Base-by-base conservation (phyloP, 805 yeast species). In the Ogataea populi-albae region DNA sequence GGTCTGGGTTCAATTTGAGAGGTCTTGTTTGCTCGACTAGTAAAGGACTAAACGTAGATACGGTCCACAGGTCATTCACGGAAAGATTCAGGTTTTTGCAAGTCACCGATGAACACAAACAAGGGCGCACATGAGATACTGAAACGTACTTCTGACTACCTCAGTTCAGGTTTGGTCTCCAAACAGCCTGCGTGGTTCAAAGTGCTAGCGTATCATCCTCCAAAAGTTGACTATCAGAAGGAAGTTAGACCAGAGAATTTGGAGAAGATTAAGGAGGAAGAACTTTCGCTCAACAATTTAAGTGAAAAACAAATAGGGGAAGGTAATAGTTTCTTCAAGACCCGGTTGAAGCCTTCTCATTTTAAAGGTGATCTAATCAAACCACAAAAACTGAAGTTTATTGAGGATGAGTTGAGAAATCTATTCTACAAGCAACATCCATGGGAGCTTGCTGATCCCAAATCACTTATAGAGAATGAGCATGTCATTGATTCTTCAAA, bases 381-480 rank as follows among this genome's bases (percentile, higher is more conserved):
- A 45, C 70, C 82, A 8, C 75, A 76, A 26, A 69, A 71, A 44
- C 64, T 85, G 52, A 60, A 59, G 38, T 81, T 73, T 47, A 59
- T 77, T 35, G 93, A 91, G 61, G 98, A 93, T 62, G 78, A 81
- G 50, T 63, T 93, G 49, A 77, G 98, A 65, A 70, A 75, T 30
- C 68, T 84, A 17, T 93, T 93, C 55, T 91, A 81, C 61, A 78
- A 79, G 40, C 96, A 89, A 57, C 98, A 93, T 62, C 98, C 98
- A 5, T 93, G 98, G 98, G 98, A 93, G 63, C 68, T 89, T 35
- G 86, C 98, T 2, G 75, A 95, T 49, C 96, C 98, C 10, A 86
- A 85, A 57, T 71, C 77, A 19, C 64, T 93, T 47, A 71, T 88
- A 30, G 98, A 93, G 60, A 84, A 79, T 51, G 69, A 71, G 23